Conservation (phyloP, 2,329 filamentous ascomycete species). For the Oidium heveae region DNA sequence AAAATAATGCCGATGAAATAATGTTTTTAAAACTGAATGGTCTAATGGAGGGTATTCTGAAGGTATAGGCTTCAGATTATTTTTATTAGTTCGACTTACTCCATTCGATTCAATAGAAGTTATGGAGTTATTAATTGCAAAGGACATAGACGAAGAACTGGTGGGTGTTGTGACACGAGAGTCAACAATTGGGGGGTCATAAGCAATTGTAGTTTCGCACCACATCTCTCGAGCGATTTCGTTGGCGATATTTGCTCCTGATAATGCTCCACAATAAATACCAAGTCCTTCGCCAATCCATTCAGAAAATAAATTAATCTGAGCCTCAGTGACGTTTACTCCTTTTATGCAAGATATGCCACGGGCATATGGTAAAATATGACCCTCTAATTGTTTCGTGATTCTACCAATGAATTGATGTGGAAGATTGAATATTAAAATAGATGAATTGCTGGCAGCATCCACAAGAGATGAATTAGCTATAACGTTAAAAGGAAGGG, state of each 20-base stretch:
- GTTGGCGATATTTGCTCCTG: conserved; percentile 83
- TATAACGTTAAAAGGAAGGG: conserved; percentile 57
- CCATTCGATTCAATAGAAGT: conserved; percentile 36
- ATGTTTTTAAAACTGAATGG: conserved; percentile 54
- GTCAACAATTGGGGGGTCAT: conserved; percentile 77
- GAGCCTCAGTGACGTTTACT: conserved; percentile 70
- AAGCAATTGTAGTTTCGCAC: conserved; percentile 90
- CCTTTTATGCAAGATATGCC: conserved; percentile 97
- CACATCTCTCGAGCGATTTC: conserved; percentile 93
- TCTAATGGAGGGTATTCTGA: conserved; percentile 66
- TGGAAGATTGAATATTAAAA: conserved; percentile 87
- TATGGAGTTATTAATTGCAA: conserved; percentile 24
- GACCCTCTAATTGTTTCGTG: conserved; percentile 60
- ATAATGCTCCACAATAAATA: conserved; percentile 91
- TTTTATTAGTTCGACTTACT: conserved; percentile 38
- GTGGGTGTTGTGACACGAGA: conserved; percentile 44
- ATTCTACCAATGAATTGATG: conserved; percentile 87
- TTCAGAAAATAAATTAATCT: conserved; percentile 77
- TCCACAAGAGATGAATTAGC: conserved; percentile 63
- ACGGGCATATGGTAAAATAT: conserved; percentile 75
- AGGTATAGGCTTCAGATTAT: conserved; percentile 51
- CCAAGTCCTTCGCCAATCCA: conserved; percentile 74
- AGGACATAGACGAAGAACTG: conserved; percentile 23
- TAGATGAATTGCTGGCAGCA: conserved; percentile 59
- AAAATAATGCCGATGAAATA: conserved; percentile 95